Base-by-base conservation (phyloP, 2,329 filamentous ascomycete genomes). In the Fonsecaea nubica region DNA sequence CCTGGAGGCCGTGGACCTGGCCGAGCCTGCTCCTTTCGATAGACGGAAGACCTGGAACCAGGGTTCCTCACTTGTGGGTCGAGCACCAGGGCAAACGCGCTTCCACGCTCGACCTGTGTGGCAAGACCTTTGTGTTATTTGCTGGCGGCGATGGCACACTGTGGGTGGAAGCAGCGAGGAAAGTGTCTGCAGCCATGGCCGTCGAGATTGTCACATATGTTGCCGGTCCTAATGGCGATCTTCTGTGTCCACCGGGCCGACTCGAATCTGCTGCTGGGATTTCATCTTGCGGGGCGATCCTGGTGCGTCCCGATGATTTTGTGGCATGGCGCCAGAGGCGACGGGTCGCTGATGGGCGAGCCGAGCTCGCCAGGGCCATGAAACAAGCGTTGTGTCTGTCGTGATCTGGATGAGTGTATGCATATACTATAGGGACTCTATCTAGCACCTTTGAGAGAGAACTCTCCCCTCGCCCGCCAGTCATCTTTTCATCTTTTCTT, bases 51-150 rank as follows among this genome's bases (percentile, higher is more conserved):
- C 75, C 77, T 18, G 77, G 77, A 12, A 76, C 71, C 4, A 72
- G 76, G 58, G 69, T 72, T 8, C 75, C 77, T 9, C 77, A 79
- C 71, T 45, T 77, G 15, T 77, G 75, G 72, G 63, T 77, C 3
- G 36, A 70, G 25, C 62, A 66, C 10, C 45, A 72, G 10, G 76
- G 71, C 1, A 58, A 70, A 53, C 68, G 66, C 4, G 67, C 77
- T 18, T 77, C 77, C 1, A 50, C 45, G 74, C 72, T 10, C 68
- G 76, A 79, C 69, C 52, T 78, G 21, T 71, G 72, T 21, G 72
- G 73, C 3, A 70, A 69, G 42, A 54, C 58, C 0, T 79, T 78
- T 69, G 70, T 73, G 1, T 42, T 78, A 15, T 21, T 78, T 3
- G 68, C 71, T 18, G 74, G 74, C 35, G 62, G 64, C 13, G 67